Conservation (phyloP, 495 filamentous ascomycete species). For the Penicillium crystallinum region DNA sequence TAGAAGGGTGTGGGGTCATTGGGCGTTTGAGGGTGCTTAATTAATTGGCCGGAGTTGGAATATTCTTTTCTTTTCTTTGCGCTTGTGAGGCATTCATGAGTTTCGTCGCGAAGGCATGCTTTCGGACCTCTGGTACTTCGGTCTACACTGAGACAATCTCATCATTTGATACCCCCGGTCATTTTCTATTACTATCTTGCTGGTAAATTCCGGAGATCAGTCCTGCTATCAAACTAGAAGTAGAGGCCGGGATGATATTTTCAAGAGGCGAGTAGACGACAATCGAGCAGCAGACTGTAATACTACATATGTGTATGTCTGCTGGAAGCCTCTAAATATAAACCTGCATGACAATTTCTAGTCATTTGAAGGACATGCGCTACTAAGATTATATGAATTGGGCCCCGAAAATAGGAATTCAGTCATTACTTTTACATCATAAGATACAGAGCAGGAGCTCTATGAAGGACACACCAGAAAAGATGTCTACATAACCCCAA, state of each 20-base stretch:
- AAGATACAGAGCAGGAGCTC: neutral
- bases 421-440: no score
- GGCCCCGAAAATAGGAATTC: no score
- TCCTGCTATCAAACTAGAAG: no score
- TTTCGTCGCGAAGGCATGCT: neutral
- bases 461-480: neutral
- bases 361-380: no score
- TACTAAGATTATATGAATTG: no score
- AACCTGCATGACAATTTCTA: no score
- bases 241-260: neutral
- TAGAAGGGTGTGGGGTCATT: neutral
- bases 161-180: conserved; percentile 1
- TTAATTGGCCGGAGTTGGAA: neutral
- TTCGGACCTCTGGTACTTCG: neutral
- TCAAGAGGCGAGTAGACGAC: neutral
- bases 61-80: neutral
- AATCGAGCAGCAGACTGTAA: no score
- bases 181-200: neutral
- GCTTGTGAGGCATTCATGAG: neutral
- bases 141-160: neutral
- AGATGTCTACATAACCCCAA: neutral
- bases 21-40: neutral
- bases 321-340: no score
- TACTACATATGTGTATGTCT: no score
- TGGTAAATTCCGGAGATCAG: neutral